These are phyloP conservation scores for Agastache rugosa DNA, from an alignment of 257 asterid genomes.

Conservation along the genomic window DNA sequence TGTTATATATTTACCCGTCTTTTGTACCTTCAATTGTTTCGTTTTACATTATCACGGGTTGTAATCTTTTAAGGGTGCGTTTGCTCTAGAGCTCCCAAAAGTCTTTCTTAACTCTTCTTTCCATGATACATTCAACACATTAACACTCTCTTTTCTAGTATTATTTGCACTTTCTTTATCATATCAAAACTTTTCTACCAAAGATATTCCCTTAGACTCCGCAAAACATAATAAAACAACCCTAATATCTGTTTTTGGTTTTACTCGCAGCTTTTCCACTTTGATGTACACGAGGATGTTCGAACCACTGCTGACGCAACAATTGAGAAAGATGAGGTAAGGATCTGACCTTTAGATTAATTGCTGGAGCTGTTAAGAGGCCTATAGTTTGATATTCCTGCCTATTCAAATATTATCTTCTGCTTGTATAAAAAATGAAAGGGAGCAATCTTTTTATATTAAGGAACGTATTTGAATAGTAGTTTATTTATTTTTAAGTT, in stretches of 20 bases:
- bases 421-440: background rate
- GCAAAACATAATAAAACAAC: background rate
- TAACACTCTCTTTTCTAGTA: background rate
- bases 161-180: background rate
- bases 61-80: background rate
- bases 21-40: constrained; percentile 13
- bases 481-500: too few species aligned
- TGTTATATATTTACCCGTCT: background rate
- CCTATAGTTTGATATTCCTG: constrained; percentile 3
- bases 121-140: background rate
- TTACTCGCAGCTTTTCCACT: constrained; percentile 87
- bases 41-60: background rate
- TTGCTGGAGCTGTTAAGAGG: background rate
- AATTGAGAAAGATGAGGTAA: constrained; percentile 98
- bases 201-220: background rate
- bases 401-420: constrained; percentile 10
- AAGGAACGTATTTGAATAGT: too few species aligned
- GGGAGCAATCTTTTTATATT: background rate
- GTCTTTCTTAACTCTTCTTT: background rate
- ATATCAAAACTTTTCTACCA: background rate
- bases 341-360: constrained; percentile 18
- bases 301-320: constrained; percentile 96
- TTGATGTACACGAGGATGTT: constrained; percentile 99
- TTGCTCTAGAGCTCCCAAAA: background rate
- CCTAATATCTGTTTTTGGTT: constrained; percentile 9